Base-by-base conservation (phyloP, 805 yeast species). In the Kodamaea sagamina region DNA sequence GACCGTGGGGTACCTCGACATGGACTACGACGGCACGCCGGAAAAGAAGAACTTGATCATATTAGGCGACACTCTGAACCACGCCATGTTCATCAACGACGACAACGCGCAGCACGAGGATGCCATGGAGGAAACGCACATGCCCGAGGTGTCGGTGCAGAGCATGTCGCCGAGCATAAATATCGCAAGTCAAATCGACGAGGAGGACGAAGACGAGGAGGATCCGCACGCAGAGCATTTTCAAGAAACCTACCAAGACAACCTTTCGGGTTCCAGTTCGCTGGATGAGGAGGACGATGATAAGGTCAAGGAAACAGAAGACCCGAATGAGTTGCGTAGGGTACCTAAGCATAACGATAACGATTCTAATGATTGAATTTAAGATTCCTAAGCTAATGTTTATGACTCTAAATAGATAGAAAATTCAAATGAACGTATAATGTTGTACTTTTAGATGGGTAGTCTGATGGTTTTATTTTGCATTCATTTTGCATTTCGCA, bases 221-320 rank as follows among this genome's bases (percentile, higher is more conserved):
- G 63, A 61, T 29, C 61, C 57, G 16, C 58, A 55, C 11, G 58
- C 56, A 12, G 59, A 49, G 10, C 37, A 22, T 6, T 41, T 21
- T 36, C 54, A 58, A 12, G 51, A 47, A 7, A 40, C 22, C 9
- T 61, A 55, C 35, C 61, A 59, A 16, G 73, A 68, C 34, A 67
- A 68, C 44, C 54, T 70, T 39, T 67, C 78, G 29, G 77, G 69
- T 18, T 70, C 72, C 12, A 72, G 71, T 19, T 74, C 78, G 13
- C 68, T 72, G 15, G 71, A 67, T 18, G 73, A 68, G 2, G 70
- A 62, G 11, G 65, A 53, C 15, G 58, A 51, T 9, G 45, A 24
- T 6, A 27, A 36, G 21, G 31, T 12, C 6, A 21, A 22, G 18
- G 25, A 41, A 15, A 21, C 15, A 11, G 54, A 50, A 12, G 62